These are phyloP conservation scores for Pachyrhizus erosus DNA, from an alignment of 306 rosid species.

Conservation along the genomic window DNA sequence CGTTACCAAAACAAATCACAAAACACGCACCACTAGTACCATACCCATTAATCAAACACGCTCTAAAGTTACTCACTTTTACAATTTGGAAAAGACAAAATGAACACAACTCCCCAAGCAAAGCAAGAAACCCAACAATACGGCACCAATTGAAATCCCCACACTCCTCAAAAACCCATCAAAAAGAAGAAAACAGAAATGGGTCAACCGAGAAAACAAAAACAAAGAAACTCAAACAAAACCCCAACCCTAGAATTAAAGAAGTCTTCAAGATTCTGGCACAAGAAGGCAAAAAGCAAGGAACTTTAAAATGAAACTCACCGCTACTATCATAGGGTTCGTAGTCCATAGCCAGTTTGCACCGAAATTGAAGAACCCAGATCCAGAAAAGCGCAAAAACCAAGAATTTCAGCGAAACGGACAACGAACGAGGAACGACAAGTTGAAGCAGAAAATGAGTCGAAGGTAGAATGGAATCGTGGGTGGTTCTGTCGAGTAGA, in stretches of 20 bases:
- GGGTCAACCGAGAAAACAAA: not conserved
- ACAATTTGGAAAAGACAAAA: no score
- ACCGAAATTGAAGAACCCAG: conserved; percentile 17
- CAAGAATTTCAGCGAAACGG: conserved; percentile 12
- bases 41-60: not conserved
- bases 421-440: conserved; percentile 1
- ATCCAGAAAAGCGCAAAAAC: not conserved
- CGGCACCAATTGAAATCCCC: conserved; percentile 19
- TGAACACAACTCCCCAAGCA: not conserved
- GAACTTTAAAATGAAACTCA: conserved; percentile 48
- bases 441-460: not conserved
- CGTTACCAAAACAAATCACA: conserved; percentile 15
- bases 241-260: conserved; percentile 42
- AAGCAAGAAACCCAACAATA: conserved; percentile 28
- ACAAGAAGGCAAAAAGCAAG: not conserved
- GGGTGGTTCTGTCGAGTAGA: conserved; percentile 29
- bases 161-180: not conserved
- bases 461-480: not conserved
- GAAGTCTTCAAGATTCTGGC: conserved; percentile 25
- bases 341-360: conserved; percentile 89
- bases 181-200: conserved; percentile 5
- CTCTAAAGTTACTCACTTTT: not conserved
- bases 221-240: conserved; percentile 28
- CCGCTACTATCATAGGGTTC: conserved; percentile 98
- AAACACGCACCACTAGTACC: not conserved